Percentiles rank a stretch among this genome's conserved stretches.
Conservation (phyloP, 495 filamentous ascomycete genomes). For the Podospora sp. region DNA sequence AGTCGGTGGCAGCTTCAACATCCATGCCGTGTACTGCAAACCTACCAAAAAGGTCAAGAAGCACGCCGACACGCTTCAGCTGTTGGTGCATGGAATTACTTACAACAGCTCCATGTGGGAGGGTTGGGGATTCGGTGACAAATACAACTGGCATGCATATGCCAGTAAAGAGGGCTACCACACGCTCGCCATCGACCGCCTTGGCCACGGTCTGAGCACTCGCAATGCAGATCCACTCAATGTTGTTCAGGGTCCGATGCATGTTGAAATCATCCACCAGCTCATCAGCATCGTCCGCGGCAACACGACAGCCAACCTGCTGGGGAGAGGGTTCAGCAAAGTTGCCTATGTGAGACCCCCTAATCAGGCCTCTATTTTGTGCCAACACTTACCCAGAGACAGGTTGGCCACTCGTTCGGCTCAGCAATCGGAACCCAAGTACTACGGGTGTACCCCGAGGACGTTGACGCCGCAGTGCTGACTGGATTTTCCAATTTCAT, state of each 20-base stretch:
- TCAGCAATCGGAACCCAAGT: conserved; percentile 27
- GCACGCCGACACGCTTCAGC: conserved; percentile 21
- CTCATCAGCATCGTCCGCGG: conserved; percentile 16
- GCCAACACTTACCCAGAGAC: neutral
- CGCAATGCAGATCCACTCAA: conserved; percentile 24
- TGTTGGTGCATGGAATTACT: conserved; percentile 28
- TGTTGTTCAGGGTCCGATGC: conserved; percentile 26
- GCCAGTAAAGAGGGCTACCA: conserved; percentile 28
- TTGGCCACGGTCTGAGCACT: conserved; percentile 29
- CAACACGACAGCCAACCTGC: conserved; percentile 3
- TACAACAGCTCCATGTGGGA: conserved; percentile 25
- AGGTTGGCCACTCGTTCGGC: conserved; percentile 30
- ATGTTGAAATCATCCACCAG: conserved; percentile 29
- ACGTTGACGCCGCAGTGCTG: conserved; percentile 26
- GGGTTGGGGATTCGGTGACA: conserved; percentile 12
- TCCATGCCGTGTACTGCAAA: conserved; percentile 13
- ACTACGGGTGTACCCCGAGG: conserved; percentile 26
- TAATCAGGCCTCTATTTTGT: neutral
- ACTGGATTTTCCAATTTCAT: conserved; percentile 19
- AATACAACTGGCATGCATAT: conserved; percentile 28
- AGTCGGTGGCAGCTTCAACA: conserved; percentile 4
- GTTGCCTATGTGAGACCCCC: conserved; percentile 19
- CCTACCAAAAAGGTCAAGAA: neutral
- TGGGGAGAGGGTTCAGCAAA: conserved; percentile 16
- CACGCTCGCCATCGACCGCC: conserved; percentile 35